Conservation (phyloP, 1,284 basidiomycete species). For the Sanguinoderma infundibulare region DNA sequence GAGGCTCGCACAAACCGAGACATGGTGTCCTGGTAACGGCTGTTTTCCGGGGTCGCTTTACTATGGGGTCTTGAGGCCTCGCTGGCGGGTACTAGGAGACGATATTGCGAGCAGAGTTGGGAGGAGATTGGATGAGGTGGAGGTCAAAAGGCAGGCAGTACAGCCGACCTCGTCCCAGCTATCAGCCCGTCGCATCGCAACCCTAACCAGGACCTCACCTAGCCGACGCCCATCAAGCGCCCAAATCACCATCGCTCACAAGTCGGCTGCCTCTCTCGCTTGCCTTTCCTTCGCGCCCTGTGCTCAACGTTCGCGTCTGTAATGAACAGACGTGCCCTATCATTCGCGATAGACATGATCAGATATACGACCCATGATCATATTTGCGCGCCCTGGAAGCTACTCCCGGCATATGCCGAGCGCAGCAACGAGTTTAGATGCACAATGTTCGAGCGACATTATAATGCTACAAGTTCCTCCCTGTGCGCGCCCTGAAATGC, state of each 20-base stretch:
- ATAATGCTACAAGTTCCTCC: too few species aligned
- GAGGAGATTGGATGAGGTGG: background rate
- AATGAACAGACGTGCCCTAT: too few species aligned
- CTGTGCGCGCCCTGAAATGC: too few species aligned
- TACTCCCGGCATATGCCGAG: too few species aligned
- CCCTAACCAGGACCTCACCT: constrained; percentile 3
- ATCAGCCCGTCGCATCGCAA: constrained; percentile 2
- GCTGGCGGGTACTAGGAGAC: too few species aligned
- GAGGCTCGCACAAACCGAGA: constrained; percentile 75
- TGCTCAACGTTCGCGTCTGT: background rate
- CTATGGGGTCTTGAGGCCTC: background rate
- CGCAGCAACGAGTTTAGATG: too few species aligned
- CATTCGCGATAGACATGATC: too few species aligned
- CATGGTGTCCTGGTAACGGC: constrained; percentile 41
- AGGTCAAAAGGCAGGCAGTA: background rate
- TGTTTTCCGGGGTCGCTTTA: background rate
- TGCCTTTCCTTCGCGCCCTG: too few species aligned
- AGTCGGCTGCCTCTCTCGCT: too few species aligned
- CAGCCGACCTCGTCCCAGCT: background rate
- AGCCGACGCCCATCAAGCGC: background rate
- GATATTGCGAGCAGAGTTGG: background rate
- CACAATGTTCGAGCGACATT: too few species aligned
- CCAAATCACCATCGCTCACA: background rate
- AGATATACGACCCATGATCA: too few species aligned
- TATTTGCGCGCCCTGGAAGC: too few species aligned